Evolutionary conservation across 768 basidiomycete species (phyloP).

Genomic region (Rhodocollybia butyracea): DNA sequence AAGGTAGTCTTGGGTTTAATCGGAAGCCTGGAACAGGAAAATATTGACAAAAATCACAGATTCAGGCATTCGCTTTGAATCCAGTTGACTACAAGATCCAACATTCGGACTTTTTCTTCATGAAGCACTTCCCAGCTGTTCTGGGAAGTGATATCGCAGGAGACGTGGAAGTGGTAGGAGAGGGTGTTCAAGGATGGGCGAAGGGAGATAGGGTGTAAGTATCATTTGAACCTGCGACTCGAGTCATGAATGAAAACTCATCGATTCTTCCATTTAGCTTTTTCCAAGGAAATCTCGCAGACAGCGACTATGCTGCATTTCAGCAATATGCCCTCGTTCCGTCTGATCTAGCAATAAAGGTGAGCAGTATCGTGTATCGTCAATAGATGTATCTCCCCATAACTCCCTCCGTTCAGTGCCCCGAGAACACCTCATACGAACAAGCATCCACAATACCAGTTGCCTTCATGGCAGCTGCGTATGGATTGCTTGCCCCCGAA

Average conservation of each 20-base stretch:
- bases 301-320: conserved; percentile 11
- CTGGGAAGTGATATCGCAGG: conserved; percentile 29
- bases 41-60: too few relatives aligned
- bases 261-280: not conserved
- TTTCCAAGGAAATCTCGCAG: conserved; percentile 12
- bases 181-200: conserved; percentile 28
- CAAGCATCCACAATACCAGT: conserved; percentile 22
- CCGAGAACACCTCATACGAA: conserved; percentile 18
- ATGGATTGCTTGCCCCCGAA: conserved; percentile 19
- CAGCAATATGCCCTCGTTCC: conserved; percentile 20
- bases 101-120: conserved; percentile 15
- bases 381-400: not conserved
- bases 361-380: not conserved
- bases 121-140: conserved; percentile 23
- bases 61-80: conserved; percentile 23
- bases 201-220: conserved; percentile 31
- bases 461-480: conserved; percentile 20
- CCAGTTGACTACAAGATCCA: conserved; percentile 33
- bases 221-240: not conserved
- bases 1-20: too few relatives aligned
- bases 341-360: conserved; percentile 16
- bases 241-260: not conserved
- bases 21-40: too few relatives aligned
- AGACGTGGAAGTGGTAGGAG: conserved; percentile 28
- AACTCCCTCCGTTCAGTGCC: conserved; percentile 22